Conservation (phyloP, 1,284 basidiomycete species). For the Ustilago sp. region DNA sequence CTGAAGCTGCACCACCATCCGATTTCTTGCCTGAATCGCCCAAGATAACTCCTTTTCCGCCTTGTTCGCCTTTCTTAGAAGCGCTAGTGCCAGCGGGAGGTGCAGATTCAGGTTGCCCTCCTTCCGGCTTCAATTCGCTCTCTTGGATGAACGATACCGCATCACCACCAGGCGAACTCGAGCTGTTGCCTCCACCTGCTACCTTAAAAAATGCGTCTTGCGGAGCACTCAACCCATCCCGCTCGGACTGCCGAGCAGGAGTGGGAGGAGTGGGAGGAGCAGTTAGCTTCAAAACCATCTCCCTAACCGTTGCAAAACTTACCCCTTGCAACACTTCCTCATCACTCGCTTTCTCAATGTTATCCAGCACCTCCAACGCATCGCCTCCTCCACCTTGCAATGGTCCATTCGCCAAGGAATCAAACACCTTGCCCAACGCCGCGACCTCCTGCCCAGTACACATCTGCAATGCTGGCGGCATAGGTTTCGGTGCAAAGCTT, state of each 20-base stretch:
- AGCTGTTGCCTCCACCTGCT: constrained; percentile 17
- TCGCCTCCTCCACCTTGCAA: constrained; percentile 46
- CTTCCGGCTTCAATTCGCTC: constrained; percentile 45
- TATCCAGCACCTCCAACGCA: constrained; percentile 39
- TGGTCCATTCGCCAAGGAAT: constrained; percentile 49
- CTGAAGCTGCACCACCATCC: constrained; percentile 29
- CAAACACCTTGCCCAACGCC: constrained; percentile 41
- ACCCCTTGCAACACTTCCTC: constrained; percentile 44
- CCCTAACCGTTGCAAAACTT: constrained; percentile 32
- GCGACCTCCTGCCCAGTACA: constrained; percentile 49
- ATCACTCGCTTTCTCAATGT: constrained; percentile 32
- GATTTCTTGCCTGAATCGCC: constrained; percentile 12
- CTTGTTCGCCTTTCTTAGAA: constrained; percentile 30
- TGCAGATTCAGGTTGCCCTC: constrained; percentile 29
- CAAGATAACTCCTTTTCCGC: constrained; percentile 20
- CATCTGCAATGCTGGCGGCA: constrained; percentile 43
- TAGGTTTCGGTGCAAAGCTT: constrained; percentile 30
- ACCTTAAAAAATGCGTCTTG: neutral
- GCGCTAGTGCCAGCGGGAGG: constrained; percentile 12
- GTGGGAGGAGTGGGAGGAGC: constrained; percentile 44
- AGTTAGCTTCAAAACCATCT: constrained; percentile 48
- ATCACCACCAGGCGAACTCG: constrained; percentile 18
- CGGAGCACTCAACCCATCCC: constrained; percentile 19
- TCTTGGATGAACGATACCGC: constrained; percentile 50
- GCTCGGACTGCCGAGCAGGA: constrained; percentile 3